Evolutionary conservation across 768 basidiomycete species (phyloP).

Genomic region (Punctularia strigosozonata): DNA sequence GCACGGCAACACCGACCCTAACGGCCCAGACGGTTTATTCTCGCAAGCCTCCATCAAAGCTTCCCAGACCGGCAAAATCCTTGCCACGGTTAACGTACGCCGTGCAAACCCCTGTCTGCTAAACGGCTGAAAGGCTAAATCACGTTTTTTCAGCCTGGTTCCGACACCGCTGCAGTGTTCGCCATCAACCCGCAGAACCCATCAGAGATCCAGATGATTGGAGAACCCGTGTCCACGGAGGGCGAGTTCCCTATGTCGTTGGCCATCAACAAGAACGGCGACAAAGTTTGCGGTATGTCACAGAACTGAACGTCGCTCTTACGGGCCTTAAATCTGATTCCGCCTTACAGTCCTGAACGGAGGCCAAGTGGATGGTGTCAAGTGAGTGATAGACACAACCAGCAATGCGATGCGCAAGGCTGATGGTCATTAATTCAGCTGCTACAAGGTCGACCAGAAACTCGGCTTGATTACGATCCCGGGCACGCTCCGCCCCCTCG

Average conservation of each 20-base stretch:
- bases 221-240: conserved; percentile 28
- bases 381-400: conserved; percentile 17
- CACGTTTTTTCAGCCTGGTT: conserved; percentile 26
- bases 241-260: conserved; percentile 41
- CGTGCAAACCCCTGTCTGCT: no score
- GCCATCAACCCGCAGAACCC: conserved; percentile 31
- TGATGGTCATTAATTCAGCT: conserved; percentile 2
- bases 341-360: conserved; percentile 27
- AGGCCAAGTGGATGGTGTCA: conserved; percentile 23
- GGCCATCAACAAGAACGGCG: conserved; percentile 20
- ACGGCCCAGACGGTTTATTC: conserved; percentile 28
- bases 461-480: conserved; percentile 8
- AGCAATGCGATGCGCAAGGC: background rate
- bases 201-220: conserved; percentile 27
- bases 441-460: conserved; percentile 8
- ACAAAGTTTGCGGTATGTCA: conserved; percentile 19
- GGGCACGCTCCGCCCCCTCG: conserved; percentile 8
- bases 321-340: no score
- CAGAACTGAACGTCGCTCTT: no score
- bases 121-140: no score
- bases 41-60: conserved; percentile 30
- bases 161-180: conserved; percentile 28
- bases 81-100: conserved; percentile 25
- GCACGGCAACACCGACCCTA: conserved; percentile 19
- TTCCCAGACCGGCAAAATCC: conserved; percentile 19